Evolutionary conservation across 352 stramenopile genomes (phyloP).

Genomic region (Phytophthora litchii): DNA sequence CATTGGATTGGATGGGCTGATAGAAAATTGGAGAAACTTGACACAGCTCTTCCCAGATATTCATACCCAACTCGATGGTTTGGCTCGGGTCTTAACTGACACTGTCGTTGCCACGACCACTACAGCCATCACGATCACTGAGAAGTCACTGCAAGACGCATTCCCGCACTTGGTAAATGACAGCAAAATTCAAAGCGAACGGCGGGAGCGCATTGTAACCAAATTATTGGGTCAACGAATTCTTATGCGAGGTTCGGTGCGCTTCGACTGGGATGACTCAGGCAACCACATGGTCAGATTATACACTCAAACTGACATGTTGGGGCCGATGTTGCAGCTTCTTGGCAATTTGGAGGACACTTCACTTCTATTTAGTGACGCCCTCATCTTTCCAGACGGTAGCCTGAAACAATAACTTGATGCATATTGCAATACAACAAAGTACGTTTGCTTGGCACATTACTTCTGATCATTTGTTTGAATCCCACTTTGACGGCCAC

Average conservation of each 20-base stretch:
- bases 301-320: neutral
- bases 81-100: neutral
- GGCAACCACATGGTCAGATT: neutral
- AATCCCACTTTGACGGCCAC: no score
- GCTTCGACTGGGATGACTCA: conserved; percentile 5
- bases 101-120: neutral
- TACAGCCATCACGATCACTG: neutral
- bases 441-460: no score
- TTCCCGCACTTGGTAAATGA: conserved; percentile 6
- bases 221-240: conserved; percentile 2
- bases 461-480: no score
- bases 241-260: conserved; percentile 1
- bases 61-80: neutral
- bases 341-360: conserved; percentile 7
- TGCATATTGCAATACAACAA: no score
- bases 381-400: conserved; percentile 1
- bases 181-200: neutral
- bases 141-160: neutral
- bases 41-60: neutral
- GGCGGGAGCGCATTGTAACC: neutral
- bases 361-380: neutral
- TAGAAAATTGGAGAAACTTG: neutral
- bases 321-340: conserved; percentile 4
- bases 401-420: neutral
- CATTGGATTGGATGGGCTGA: neutral